Evolutionary conservation across 305 asterid species (phyloP), one percentile per base, ranked within the genome.

Genomic region (Ajuga reptans): DNA sequence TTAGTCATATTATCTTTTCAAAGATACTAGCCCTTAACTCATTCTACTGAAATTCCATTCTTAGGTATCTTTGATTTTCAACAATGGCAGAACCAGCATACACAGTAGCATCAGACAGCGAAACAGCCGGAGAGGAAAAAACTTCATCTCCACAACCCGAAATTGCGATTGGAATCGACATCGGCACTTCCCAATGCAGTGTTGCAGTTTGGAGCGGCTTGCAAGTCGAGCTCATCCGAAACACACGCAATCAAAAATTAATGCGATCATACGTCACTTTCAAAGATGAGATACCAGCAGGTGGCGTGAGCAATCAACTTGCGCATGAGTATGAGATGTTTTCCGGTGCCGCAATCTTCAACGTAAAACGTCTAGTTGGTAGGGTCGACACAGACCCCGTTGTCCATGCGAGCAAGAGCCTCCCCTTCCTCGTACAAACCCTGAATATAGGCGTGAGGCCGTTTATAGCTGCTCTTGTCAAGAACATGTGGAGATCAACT

Each of bases 131-230:
- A 45, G 98, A 90, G 51, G 96, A 85, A 9, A 88, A 85, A 69
- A 31, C 92, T 2, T 76, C 87, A 0, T 66, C 86, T 4, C 67
- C 79, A 15, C 55, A 71, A 41, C 82, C 84, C 0, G 97, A 92
- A 62, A 66, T 81, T 12, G 93, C 98, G 4, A 75, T 92, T 47
- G 98, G 98, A 5, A 84, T 92, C 1, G 98, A 89, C 80, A 86
- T 92, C 5, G 98, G 98, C 67, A 92, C 97, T 2, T 92, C 95
- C 31, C 96, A 92, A 37, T 87, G 92, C 49, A 88, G 95, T 8
- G 79, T 88, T 11, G 98, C 98, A 1, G 80, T 89, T 33, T 92
- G 96, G 96, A 84, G 73, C 51, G 96, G 95, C 33, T 84, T 88
- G 3, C 86, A 85, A 54, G 83, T 88, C 3, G 92, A 88, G 73